Conservation (phyloP, 2,329 filamentous ascomycete species). For the Verticillium nonalfalfae region DNA sequence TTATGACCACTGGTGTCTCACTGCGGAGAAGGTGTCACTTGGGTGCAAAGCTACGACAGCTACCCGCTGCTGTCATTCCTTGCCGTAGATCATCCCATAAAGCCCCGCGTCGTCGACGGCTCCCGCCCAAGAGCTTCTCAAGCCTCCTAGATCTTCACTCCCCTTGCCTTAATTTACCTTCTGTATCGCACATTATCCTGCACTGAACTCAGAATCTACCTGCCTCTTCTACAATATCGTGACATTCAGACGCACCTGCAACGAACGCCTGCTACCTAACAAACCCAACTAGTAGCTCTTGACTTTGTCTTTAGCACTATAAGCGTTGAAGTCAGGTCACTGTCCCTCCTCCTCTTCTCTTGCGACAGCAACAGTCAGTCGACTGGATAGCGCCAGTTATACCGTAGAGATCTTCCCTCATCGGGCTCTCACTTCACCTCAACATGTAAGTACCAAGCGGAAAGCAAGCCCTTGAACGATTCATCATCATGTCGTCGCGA, state of each 20-base stretch:
- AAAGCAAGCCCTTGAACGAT: background rate
- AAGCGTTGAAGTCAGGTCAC: background rate
- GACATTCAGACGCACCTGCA: background rate
- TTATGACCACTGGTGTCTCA: background rate
- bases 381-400: background rate
- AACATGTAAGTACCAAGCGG: background rate
- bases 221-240: background rate
- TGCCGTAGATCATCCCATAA: slow-evolving; percentile 1
- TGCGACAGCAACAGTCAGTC: background rate
- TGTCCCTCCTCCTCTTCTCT: background rate
- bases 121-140: background rate
- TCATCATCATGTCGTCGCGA: background rate
- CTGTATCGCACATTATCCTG: background rate
- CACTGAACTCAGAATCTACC: background rate
- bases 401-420: background rate
- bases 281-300: background rate
- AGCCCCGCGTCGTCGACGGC: background rate
- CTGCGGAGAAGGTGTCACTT: background rate
- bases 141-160: background rate
- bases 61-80: background rate
- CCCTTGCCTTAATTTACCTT: background rate
- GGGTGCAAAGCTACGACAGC: too few species aligned
- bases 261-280: background rate
- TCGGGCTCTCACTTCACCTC: background rate
- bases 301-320: background rate